Evolutionary conservation across 2,329 filamentous ascomycete genomes (phyloP).

Genomic region (Botrytis fragariae): DNA sequence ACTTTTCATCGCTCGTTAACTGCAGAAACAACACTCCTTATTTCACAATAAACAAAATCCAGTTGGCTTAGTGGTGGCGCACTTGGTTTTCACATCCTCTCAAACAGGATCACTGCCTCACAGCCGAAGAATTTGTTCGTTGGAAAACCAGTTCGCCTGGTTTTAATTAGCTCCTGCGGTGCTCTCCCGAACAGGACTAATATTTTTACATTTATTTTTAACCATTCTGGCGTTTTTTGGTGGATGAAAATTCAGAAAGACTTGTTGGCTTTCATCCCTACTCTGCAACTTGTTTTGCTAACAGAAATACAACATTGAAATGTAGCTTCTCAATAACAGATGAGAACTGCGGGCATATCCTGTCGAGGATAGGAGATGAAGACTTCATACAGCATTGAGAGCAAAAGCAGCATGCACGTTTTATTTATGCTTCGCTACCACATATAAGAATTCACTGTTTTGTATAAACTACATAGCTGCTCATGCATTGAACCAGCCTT

Average conservation of each 20-base stretch:
- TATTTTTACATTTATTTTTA: background rate
- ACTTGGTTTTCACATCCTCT: conserved; percentile 7
- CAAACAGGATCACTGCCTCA: conserved; percentile 1
- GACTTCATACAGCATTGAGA: background rate
- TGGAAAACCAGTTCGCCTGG: conserved; percentile 2
- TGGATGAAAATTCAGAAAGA: background rate
- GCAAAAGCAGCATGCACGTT: too few relatives aligned
- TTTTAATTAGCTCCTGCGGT: background rate
- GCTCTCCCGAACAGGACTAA: background rate
- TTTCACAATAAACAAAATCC: background rate
- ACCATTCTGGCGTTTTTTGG: background rate
- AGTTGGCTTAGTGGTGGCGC: conserved; percentile 8
- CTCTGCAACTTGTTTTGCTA: background rate
- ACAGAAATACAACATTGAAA: background rate
- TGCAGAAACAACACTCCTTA: background rate
- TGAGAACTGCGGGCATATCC: background rate
- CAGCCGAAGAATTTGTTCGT: background rate
- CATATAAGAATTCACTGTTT: too few relatives aligned
- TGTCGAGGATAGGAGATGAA: background rate
- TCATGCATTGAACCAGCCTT: background rate
- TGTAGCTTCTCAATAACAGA: background rate
- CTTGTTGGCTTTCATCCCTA: background rate
- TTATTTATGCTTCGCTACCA: too few relatives aligned
- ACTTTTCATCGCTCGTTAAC: background rate
- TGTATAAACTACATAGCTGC: background rate